Evolutionary conservation across 2,329 filamentous ascomycete genomes (phyloP), one percentile per base, ranked within the genome.

Genomic region (Fusarium secorum): DNA sequence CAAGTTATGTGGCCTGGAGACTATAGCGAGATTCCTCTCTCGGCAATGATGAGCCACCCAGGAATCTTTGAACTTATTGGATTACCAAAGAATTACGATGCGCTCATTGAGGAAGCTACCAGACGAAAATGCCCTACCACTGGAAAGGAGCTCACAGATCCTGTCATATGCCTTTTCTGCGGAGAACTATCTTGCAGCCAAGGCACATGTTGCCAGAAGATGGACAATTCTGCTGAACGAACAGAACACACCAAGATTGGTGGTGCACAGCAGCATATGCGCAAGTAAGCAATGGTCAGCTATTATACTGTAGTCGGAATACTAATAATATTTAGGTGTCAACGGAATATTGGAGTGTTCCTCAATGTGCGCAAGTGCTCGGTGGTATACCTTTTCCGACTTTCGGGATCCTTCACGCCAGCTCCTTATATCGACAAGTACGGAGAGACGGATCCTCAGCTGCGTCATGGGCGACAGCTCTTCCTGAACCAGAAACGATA

Each of bases 151-250:
- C 84, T 99, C 54, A 91, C 91, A 4, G 97, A 99, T 79, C 94
- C 96, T 0, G 93, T 92, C 71, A 89, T 99, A 39, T 99, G 96
- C 78, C 87, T 99, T 41, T 94, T 98, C 83, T 99, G 96, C 78
- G 95, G 96, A 36, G 94, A 95, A n/a, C 93, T 99, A 42, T 95
- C 98, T 81, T 99, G 96, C 81, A 94, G 92, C 14, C 96, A 99
- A 83, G 94, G 92, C 48, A 91, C 95, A 49, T 99, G 96, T 83
- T 99, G 96, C 79, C 89, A 93, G 77, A 90, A 90, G 74, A 85
- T 89, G 65, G 88, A 88, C 62, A 81, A 81, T 46, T 80, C 83
- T 72, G 80, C 75, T 42, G 79, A 78, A 20, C 77, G 79, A 61
- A 79, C 82, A 46, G 83, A 83, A 57, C 76, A 79, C 56, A 84